Conservation (phyloP, 2,329 filamentous ascomycete genomes). For the Sphaceloma murrayae region DNA sequence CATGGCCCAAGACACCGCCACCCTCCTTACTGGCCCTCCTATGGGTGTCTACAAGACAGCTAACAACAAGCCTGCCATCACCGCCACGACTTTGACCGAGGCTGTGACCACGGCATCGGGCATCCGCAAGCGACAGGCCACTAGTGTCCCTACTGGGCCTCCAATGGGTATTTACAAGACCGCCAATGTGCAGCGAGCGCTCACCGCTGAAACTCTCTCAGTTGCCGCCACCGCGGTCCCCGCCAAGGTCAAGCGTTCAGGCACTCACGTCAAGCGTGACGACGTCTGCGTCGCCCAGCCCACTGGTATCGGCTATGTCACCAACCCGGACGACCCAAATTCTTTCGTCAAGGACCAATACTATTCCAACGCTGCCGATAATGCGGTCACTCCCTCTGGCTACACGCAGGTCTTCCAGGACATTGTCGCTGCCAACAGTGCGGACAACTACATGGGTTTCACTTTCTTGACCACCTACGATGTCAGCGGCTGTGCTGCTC, state of each 20-base stretch:
- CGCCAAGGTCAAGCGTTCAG: neutral
- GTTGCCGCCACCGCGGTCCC: constrained; percentile 2
- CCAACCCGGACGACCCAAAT: constrained; percentile 6
- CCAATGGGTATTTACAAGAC: constrained; percentile 12
- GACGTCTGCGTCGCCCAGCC: constrained; percentile 10
- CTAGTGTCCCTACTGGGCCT: constrained; percentile 3
- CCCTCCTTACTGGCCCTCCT: constrained; percentile 1
- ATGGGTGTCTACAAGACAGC: constrained; percentile 14
- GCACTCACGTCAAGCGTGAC: constrained; percentile 4
- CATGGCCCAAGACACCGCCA: constrained; percentile 7
- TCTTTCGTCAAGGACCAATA: constrained; percentile 1
- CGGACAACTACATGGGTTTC: constrained; percentile 23
- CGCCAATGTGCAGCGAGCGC: neutral
- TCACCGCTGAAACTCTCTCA: constrained; percentile 14
- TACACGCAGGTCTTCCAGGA: constrained; percentile 8
- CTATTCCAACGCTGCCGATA: constrained; percentile 6
- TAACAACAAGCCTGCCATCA: constrained; percentile 6
- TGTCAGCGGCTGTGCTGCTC: constrained; percentile 23
- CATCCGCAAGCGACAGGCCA: neutral
- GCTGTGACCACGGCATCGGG: neutral
- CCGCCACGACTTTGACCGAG: constrained; percentile 10
- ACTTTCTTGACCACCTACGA: constrained; percentile 25
- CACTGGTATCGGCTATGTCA: constrained; percentile 8
- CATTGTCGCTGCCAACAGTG: constrained; percentile 10
- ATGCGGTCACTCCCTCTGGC: neutral